These are phyloP conservation scores for Boletus fagicola DNA, from an alignment of 768 basidiomycete genomes.

Conservation along the genomic window DNA sequence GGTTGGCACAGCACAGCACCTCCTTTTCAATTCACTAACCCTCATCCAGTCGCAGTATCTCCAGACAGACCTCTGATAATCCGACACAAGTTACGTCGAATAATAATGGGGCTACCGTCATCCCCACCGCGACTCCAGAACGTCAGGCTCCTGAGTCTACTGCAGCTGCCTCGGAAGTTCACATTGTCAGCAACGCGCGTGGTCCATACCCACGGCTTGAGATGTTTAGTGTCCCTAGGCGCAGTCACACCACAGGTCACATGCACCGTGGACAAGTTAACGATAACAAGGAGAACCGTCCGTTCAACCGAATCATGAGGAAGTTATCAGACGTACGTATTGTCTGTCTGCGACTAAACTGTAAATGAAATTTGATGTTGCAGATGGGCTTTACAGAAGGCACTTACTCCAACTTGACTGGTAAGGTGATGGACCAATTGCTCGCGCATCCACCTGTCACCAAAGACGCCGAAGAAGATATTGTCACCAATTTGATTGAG, in stretches of 20 bases:
- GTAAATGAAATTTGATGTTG: constrained; percentile 4
- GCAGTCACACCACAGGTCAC: constrained; percentile 34
- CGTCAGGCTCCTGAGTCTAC: constrained; percentile 18
- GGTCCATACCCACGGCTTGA: constrained; percentile 62
- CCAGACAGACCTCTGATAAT: constrained; percentile 27
- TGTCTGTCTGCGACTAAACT: constrained; percentile 3
- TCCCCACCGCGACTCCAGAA: constrained; percentile 10
- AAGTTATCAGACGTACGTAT: constrained; percentile 62
- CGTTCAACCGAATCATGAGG: constrained; percentile 50
- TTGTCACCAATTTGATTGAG: constrained; percentile 61
- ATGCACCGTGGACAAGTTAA: constrained; percentile 21
- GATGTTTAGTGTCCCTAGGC: constrained; percentile 56
- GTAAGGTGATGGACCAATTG: constrained; percentile 51
- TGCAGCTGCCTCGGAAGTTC: constrained; percentile 26
- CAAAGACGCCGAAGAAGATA: constrained; percentile 62
- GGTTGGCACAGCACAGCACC: constrained; percentile 14
- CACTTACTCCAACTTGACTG: constrained; percentile 50
- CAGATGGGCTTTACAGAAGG: constrained; percentile 76
- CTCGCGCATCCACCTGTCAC: constrained; percentile 39
- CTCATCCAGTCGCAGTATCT: constrained; percentile 15
- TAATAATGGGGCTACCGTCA: neutral
- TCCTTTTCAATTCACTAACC: constrained; percentile 7
- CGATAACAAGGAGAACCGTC: constrained; percentile 35
- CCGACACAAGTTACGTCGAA: constrained; percentile 10
- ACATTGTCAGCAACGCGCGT: constrained; percentile 61